Base-by-base conservation (phyloP, 2,329 filamentous ascomycete species). In the Aspergillus sergii region DNA sequence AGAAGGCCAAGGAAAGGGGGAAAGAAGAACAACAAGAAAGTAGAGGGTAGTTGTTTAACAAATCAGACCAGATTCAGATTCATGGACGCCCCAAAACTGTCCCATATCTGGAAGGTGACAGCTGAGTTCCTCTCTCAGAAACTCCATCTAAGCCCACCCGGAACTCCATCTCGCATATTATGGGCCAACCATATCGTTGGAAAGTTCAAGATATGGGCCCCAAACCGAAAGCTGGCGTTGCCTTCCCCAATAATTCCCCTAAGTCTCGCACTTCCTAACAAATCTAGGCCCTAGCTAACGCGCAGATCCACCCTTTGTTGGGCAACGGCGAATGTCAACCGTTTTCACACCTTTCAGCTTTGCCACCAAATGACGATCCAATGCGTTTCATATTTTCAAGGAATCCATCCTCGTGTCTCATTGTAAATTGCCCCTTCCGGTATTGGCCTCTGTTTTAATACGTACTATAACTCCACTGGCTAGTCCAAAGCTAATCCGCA, bases 351-450 rank as follows among this genome's bases (percentile, higher is more conserved):
- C 46, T 57, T 61, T 66, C 65, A 65, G 63, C 65, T 66, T 66
- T 67, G 65, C 65, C 65, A 68, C 65, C 56, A 61, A 65, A 59
- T 45, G 57, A 63, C 36, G 53, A 66, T 62, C 62, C 55, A 46
- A 51, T 53, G 34, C 53, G 65, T 62, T 64, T 64, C 65, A 64
- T 34, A 39, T 59, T 61, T 55, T 58, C 59, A 58, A 54, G 48
- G 58, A 53, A 66, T 16, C 28, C 48, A 56, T 55, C 21, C 26
- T 58, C 45, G 46, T 30, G 26, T 41, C 21, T 36, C 28, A 34
- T 59, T 36, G 14, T 41, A n/a, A 32, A n/a, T 30, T 30, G 26
- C 6, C 46, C 23, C 26, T 28, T 32, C 28, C 46, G 16, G 46
- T 16, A 19, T 51, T 34, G 48, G 28, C 12, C 16, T 51, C 19